These are phyloP conservation scores for Hypoxylon perforatum DNA, from an alignment of 495 filamentous ascomycete genomes.

Conservation along the genomic window DNA sequence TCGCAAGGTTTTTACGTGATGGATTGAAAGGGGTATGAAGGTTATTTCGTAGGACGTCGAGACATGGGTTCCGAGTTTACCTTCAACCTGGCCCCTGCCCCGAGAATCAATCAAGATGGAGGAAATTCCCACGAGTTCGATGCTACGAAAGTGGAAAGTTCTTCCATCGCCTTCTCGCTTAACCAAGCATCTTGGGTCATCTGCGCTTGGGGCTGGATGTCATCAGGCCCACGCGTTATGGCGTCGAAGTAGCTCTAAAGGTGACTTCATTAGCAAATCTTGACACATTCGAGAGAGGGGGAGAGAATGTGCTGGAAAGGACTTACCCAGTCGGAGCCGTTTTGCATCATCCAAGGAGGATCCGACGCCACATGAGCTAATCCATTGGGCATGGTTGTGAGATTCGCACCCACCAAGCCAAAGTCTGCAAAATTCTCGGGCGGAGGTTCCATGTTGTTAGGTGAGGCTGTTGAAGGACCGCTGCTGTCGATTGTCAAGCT, in stretches of 20 bases:
- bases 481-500: conserved; percentile 21
- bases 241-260: conserved; percentile 44
- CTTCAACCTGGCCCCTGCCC: neutral
- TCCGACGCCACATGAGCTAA: conserved; percentile 11
- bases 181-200: conserved; percentile 24
- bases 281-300: neutral
- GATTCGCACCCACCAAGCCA: conserved; percentile 3
- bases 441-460: conserved; percentile 17
- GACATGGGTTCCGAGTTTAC: neutral
- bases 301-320: conserved; percentile 1
- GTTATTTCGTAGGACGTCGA: neutral
- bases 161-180: conserved; percentile 22
- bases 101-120: conserved; percentile 14
- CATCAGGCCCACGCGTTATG: conserved; percentile 31
- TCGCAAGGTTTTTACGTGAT: conserved; percentile 4
- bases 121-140: conserved; percentile 23
- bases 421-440: conserved; percentile 27
- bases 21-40: conserved; percentile 3
- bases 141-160: conserved; percentile 17
- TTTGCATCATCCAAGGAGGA: conserved; percentile 36
- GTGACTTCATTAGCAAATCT: conserved; percentile 25
- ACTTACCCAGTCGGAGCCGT: conserved; percentile 46
- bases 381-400: conserved; percentile 5
- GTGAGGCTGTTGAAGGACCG: conserved; percentile 22
- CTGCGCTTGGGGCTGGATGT: conserved; percentile 14